Percentiles rank a stretch among this genome's conserved stretches.
phyloP scores from a whole-genome alignment of 345 rosid genomes.

The Bruguiera sexangula region DNA sequence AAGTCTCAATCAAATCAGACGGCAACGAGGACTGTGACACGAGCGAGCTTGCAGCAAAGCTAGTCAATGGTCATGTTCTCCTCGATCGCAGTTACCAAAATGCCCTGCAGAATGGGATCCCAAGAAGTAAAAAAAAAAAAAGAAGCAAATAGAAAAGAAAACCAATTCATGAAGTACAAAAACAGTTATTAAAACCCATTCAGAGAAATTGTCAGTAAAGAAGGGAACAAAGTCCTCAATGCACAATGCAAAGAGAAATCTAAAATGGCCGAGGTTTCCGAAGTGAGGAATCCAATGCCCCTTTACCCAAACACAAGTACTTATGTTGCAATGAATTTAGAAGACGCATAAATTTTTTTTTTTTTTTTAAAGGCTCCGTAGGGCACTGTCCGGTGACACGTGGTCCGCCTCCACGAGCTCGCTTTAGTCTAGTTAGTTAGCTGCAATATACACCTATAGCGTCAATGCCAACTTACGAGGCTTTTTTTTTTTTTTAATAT shows the following conservation, averaged over 20 bases:
- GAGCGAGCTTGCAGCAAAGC: not conserved
- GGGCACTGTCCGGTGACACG: too few relatives aligned
- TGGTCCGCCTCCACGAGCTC: too few relatives aligned
- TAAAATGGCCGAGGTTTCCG: conserved; percentile 8
- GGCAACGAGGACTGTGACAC: not conserved
- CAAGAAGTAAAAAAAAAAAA: too few relatives aligned
- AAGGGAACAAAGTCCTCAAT: conserved; percentile 27
- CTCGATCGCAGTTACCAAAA: not conserved
- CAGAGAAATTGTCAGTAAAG: conserved; percentile 30
- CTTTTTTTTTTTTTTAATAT: too few relatives aligned
- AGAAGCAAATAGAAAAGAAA: not conserved
- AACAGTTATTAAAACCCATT: not conserved
- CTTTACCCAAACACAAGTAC: conserved; percentile 3
- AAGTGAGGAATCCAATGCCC: conserved; percentile 39
- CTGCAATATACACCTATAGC: too few relatives aligned
- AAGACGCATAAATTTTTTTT: too few relatives aligned
- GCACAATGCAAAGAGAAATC: conserved; percentile 7
- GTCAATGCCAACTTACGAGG: too few relatives aligned
- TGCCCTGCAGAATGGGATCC: not conserved
- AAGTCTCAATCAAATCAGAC: conserved; percentile 5
- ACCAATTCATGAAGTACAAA: not conserved
- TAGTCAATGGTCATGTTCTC: not conserved
- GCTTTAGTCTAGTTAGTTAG: too few relatives aligned
- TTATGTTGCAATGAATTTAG: not conserved
- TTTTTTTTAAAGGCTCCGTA: too few relatives aligned